Evolutionary conservation across 208 protist species (phyloP).

Genomic region (Leishmania tarentolae): DNA sequence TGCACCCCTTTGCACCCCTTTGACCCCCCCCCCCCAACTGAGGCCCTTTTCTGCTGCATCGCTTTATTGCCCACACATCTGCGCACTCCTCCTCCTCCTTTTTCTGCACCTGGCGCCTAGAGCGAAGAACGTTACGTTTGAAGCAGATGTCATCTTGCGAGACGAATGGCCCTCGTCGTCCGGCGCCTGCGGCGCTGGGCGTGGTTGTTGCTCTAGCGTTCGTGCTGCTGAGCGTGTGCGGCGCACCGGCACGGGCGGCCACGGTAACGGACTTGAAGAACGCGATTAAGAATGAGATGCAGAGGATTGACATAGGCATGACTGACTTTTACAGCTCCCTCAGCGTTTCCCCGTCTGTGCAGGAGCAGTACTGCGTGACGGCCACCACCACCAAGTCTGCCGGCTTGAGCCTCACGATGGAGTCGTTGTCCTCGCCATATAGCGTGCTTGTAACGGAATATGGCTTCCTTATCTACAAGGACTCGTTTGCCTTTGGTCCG

Average conservation of each 20-base stretch:
- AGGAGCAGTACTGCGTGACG: constrained; percentile 26
- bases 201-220: background rate
- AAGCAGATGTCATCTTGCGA: background rate
- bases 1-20: background rate
- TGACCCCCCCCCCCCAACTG: background rate
- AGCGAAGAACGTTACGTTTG: background rate
- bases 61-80: background rate
- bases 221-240: constrained; percentile 8
- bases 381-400: constrained; percentile 11
- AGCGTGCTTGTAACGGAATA: constrained; percentile 11
- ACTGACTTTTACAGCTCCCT: constrained; percentile 22
- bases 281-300: background rate
- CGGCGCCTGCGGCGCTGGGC: background rate
- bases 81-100: background rate
- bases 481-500: constrained; percentile 23
- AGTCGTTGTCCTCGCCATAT: constrained; percentile 18
- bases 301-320: constrained; percentile 16
- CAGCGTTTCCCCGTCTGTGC: constrained; percentile 13
- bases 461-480: constrained; percentile 28
- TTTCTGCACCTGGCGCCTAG: background rate
- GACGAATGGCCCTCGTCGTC: background rate
- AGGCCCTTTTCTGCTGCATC: background rate
- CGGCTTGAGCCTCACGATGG: constrained; percentile 33
- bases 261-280: constrained; percentile 21
- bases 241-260: constrained; percentile 2